Conservation (phyloP, 345 rosid species). For the Crucihimalaya himalaica region DNA sequence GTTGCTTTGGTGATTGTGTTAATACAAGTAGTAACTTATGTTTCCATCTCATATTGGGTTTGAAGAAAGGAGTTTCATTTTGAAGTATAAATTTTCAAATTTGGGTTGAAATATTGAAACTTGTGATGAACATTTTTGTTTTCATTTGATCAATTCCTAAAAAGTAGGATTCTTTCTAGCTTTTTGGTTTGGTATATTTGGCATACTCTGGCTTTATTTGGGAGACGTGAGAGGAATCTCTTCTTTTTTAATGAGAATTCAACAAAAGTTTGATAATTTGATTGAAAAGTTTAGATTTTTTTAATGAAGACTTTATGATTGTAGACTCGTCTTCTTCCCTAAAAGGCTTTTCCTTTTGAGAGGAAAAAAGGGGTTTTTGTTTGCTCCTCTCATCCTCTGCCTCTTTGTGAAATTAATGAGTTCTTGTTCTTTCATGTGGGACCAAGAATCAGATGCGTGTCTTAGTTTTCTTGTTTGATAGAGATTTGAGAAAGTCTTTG, state of each 20-base stretch:
- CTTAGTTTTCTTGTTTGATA: conserved; percentile 16
- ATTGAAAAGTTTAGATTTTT: conserved; percentile 10
- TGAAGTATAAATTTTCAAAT: not conserved
- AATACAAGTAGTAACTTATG: not conserved
- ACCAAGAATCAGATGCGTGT: conserved; percentile 37
- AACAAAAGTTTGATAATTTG: not conserved
- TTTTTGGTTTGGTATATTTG: conserved; percentile 36
- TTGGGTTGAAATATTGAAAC: conserved; percentile 3
- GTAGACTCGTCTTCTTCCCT: conserved; percentile 28
- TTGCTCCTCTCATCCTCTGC: conserved; percentile 25
- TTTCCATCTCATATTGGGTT: not conserved
- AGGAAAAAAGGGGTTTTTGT: conserved; percentile 16
- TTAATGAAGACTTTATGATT: conserved; percentile 21
- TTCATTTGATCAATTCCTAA: conserved; percentile 18
- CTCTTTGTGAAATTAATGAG: conserved; percentile 23
- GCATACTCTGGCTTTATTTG: conserved; percentile 36
- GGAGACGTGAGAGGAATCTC: conserved; percentile 40
- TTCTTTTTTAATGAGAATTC: conserved; percentile 26
- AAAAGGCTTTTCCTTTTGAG: conserved; percentile 23
- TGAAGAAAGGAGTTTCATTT: conserved; percentile 7
- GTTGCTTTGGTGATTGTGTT: conserved; percentile 15
- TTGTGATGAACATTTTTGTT: conserved; percentile 21
- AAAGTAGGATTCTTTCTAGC: conserved; percentile 29
- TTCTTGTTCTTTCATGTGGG: conserved; percentile 34
- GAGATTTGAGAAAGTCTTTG: conserved; percentile 24